phyloP scores from a whole-genome alignment of 306 rosid species.

The Cercis canadensis region DNA sequence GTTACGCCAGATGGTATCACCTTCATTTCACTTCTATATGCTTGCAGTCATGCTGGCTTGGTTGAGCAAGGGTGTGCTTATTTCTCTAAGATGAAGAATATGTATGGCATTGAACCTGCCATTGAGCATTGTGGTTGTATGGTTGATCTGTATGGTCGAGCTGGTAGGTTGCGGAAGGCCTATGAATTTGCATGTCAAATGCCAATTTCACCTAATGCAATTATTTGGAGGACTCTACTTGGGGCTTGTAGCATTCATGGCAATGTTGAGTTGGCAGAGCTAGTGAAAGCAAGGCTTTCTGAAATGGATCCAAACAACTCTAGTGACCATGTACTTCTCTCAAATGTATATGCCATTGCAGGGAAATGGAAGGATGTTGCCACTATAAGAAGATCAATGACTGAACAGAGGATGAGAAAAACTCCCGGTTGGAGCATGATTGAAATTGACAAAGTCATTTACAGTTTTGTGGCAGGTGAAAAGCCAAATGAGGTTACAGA shows the following conservation, averaged over 20 bases:
- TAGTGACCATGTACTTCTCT: slow-evolving; percentile 78
- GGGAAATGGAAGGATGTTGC: slow-evolving; percentile 89
- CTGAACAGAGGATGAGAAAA: slow-evolving; percentile 59
- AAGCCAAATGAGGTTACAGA: slow-evolving; percentile 55
- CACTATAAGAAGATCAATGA: slow-evolving; percentile 71
- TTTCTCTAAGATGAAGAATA: slow-evolving; percentile 67
- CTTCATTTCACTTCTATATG: slow-evolving; percentile 77
- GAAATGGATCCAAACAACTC: slow-evolving; percentile 77
- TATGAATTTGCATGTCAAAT: slow-evolving; percentile 66
- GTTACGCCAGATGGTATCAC: slow-evolving; percentile 70
- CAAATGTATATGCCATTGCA: slow-evolving; percentile 74
- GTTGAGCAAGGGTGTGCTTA: slow-evolving; percentile 63
- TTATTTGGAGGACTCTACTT: slow-evolving; percentile 88
- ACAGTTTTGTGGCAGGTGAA: slow-evolving; percentile 74
- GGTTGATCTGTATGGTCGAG: slow-evolving; percentile 86
- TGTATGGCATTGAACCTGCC: slow-evolving; percentile 62
- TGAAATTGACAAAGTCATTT: slow-evolving; percentile 76
- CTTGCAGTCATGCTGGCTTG: slow-evolving; percentile 82
- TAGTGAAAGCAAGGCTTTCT: slow-evolving; percentile 70
- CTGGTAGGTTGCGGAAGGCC: slow-evolving; percentile 75
- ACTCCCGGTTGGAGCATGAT: slow-evolving; percentile 84
- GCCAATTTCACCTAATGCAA: slow-evolving; percentile 72
- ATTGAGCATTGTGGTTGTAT: slow-evolving; percentile 89
- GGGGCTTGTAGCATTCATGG: slow-evolving; percentile 96
- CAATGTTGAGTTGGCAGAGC: slow-evolving; percentile 66